Percentiles rank a stretch among this genome's conserved stretches.
Conservation (phyloP, 78 protist genomes). For the Guillardia theta region DNA sequence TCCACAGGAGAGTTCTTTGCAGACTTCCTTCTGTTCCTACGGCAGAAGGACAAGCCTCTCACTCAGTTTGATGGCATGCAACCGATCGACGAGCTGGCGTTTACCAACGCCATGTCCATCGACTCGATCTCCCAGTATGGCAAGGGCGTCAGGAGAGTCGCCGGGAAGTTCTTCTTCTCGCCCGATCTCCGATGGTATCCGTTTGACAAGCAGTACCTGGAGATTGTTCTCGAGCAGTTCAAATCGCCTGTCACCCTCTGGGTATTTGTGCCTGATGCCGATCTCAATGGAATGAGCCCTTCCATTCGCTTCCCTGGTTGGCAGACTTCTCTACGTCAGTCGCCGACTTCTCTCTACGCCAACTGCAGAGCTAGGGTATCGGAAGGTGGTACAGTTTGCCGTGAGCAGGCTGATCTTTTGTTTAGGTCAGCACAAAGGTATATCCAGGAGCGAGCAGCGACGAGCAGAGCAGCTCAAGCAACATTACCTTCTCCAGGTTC, state of each 20-base stretch:
- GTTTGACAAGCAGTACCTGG: background rate
- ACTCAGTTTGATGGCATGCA: background rate
- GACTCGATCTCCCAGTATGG: background rate
- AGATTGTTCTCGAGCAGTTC: background rate
- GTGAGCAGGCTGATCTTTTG: too few relatives aligned
- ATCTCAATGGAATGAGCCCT: background rate
- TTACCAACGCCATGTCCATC: background rate
- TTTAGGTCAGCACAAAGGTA: too few relatives aligned
- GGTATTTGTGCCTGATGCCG: background rate
- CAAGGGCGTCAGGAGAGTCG: background rate
- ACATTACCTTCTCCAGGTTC: background rate
- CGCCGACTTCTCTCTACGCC: background rate
- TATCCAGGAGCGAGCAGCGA: background rate
- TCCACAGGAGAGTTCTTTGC: background rate
- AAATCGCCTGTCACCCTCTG: background rate
- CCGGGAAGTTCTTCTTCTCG: background rate
- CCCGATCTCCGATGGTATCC: background rate
- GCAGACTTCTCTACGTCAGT: background rate
- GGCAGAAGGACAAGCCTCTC: background rate
- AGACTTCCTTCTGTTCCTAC: background rate
- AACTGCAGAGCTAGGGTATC: too few relatives aligned
- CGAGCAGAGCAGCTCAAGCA: background rate
- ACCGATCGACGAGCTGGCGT: background rate
- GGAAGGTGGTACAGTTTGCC: too few relatives aligned
- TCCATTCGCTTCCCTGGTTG: background rate